Conservation (phyloP, 1,284 basidiomycete genomes). For the Malassezia equina region DNA sequence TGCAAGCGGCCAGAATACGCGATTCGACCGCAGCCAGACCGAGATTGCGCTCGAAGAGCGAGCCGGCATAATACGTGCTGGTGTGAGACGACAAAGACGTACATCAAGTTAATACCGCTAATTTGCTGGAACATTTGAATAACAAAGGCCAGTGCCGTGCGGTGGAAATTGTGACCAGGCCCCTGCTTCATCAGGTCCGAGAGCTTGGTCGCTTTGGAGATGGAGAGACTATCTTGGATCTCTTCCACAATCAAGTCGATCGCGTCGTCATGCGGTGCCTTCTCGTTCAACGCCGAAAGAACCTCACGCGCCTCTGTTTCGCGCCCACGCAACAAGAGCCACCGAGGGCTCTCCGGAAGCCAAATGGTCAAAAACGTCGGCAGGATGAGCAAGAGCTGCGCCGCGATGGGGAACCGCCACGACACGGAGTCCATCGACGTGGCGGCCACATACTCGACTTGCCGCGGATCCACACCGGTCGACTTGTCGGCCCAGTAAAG, state of each 20-base stretch:
- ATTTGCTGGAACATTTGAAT: constrained; percentile 47
- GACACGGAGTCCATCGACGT: constrained; percentile 3
- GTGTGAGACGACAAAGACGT: constrained; percentile 8
- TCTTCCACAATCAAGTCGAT: constrained; percentile 32
- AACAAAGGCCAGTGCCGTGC: constrained; percentile 35
- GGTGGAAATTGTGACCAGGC: constrained; percentile 43
- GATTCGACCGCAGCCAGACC: constrained; percentile 30
- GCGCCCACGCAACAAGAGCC: constrained; percentile 37
- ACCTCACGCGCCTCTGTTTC: constrained; percentile 34
- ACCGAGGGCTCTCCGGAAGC: constrained; percentile 44
- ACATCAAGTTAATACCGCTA: constrained; percentile 35
- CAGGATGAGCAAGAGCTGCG: constrained; percentile 43
- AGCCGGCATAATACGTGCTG: constrained; percentile 43
- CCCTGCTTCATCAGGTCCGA: constrained; percentile 39
- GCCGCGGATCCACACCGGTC: constrained; percentile 13
- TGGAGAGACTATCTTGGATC: constrained; percentile 29
- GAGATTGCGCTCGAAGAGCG: constrained; percentile 37
- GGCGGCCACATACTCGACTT: constrained; percentile 8
- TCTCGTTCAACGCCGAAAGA: constrained; percentile 33
- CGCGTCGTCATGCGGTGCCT: constrained; percentile 27
- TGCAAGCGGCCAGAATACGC: constrained; percentile 42
- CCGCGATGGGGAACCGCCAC: constrained; percentile 41
- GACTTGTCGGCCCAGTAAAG: constrained; percentile 27
- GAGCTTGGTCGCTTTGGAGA: constrained; percentile 20
- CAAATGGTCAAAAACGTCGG: constrained; percentile 44